Base-by-base conservation (phyloP, 495 filamentous ascomycete genomes). In the Xylaria scruposa region DNA sequence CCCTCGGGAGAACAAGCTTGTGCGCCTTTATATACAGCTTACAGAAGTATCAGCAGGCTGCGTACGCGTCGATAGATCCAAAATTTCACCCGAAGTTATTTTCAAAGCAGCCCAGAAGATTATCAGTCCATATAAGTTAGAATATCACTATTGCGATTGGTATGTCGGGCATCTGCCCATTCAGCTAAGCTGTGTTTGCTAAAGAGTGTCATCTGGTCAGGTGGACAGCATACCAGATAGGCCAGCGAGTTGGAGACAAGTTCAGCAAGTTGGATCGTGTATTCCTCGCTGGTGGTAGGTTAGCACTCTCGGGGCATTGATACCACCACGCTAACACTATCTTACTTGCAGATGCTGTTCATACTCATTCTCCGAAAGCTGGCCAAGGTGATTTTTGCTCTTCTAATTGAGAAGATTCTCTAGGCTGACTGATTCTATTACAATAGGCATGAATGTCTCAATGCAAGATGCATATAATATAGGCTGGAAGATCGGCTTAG, bases 381-480 rank as follows among this genome's bases (percentile, higher is more conserved):
- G 91, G 91, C 0, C 91, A 93, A 78, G 92, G 36, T 38, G 6
- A 38, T 8, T 38, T 8, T 38, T 38, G 5, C 1, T 38, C 36
- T 38, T 38, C 36, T 38, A 38, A 8, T 38, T 1, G 8, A 38
- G 36, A 38, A 38, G 6, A 38, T 38, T 8, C 8, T 8, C 8
- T 8, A 38, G 36, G 6, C 36, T 38, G 8, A 8, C 36, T 38
- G 7, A 38, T 8, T 38, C 36, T 38, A 38, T 38, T 8, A 36
- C 33, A 38, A 38, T 8, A 38, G 36, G 36, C 36, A 93, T 94
- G 91, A 94, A 94, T 74, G 88, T 90, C 1, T 84, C 81, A 15
- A 88, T 91, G 81, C 88, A 90, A 76, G 89, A 91, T 73, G 85
- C 90, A 0, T 92, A 89, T 78, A 94, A 93, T 68, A 85, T 94